Evolutionary conservation across 192 early-diverging fungal genomes (phyloP).

Genomic region (Chytriomyces hyalinus): DNA sequence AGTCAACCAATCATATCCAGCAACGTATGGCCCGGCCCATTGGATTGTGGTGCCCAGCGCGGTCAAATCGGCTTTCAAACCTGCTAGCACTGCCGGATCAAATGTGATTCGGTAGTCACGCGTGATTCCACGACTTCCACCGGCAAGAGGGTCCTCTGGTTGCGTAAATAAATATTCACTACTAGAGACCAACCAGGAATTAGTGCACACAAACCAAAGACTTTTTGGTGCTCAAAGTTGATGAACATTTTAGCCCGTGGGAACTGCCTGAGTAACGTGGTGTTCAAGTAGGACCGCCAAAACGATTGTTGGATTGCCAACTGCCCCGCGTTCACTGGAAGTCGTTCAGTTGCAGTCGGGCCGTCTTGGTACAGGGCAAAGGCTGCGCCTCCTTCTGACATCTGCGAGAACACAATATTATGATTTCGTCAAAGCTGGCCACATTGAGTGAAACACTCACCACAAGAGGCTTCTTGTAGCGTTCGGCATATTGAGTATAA

Average conservation of each 20-base stretch:
- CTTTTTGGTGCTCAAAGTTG: slow-evolving; percentile 12
- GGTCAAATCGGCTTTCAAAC: slow-evolving; percentile 27
- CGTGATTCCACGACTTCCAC: slow-evolving; percentile 9
- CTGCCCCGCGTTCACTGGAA: slow-evolving; percentile 10
- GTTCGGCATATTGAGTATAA: slow-evolving; percentile 14
- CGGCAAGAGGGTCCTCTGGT: background rate
- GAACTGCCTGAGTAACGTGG: slow-evolving; percentile 3
- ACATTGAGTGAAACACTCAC: no score
- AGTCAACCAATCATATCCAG: slow-evolving; percentile 16
- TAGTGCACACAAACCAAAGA: no score
- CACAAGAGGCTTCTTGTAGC: background rate
- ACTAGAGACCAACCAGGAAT: no score
- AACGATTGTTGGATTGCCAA: slow-evolving; percentile 15
- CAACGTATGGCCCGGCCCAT: slow-evolving; percentile 19
- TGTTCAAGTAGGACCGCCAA: slow-evolving; percentile 32
- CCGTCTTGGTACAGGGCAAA: slow-evolving; percentile 12
- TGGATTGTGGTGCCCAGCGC: background rate
- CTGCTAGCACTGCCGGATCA: slow-evolving; percentile 20
- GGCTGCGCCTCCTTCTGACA: slow-evolving; percentile 30
- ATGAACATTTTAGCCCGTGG: slow-evolving; percentile 33
- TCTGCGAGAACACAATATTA: background rate
- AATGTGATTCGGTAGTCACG: slow-evolving; percentile 35
- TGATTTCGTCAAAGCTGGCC: no score
- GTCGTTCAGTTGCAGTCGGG: background rate
- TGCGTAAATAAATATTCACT: background rate